Conservation (phyloP, 2,329 filamentous ascomycete genomes). For the Colletotrichum ledebouriae region DNA sequence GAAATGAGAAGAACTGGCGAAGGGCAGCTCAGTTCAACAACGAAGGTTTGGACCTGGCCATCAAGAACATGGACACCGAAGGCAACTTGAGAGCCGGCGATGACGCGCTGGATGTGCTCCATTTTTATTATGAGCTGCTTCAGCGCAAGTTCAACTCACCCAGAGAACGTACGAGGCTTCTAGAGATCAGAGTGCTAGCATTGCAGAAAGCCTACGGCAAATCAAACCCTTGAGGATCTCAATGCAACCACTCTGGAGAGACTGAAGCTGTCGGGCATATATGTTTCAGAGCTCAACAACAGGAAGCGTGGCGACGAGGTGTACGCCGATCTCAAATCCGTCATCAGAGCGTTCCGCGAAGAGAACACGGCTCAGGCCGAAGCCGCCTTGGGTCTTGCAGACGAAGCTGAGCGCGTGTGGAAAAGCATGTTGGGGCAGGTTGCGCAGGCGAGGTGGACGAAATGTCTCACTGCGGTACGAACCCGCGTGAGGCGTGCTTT, state of each 20-base stretch:
- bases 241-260: not conserved
- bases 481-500: constrained; percentile 1
- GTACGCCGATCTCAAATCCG: not conserved
- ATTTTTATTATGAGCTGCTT: not conserved
- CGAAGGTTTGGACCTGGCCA: constrained; percentile 10
- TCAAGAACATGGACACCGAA: not conserved
- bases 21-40: not conserved
- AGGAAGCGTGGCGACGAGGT: not conserved
- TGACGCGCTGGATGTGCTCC: constrained; percentile 7
- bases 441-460: too few species aligned
- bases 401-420: too few species aligned
- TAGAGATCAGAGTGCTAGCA: not conserved
- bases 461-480: not conserved
- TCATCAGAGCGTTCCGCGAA: not conserved
- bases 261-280: not conserved
- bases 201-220: not conserved
- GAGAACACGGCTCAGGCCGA: too few species aligned
- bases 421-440: too few species aligned
- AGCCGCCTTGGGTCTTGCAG: too few species aligned
- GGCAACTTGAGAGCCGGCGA: not conserved
- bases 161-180: not conserved
- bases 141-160: not conserved
- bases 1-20: not conserved
- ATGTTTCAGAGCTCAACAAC: not conserved
- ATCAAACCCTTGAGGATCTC: not conserved